Conservation (phyloP, 345 rosid species). For the Eucalyptus rudis region DNA sequence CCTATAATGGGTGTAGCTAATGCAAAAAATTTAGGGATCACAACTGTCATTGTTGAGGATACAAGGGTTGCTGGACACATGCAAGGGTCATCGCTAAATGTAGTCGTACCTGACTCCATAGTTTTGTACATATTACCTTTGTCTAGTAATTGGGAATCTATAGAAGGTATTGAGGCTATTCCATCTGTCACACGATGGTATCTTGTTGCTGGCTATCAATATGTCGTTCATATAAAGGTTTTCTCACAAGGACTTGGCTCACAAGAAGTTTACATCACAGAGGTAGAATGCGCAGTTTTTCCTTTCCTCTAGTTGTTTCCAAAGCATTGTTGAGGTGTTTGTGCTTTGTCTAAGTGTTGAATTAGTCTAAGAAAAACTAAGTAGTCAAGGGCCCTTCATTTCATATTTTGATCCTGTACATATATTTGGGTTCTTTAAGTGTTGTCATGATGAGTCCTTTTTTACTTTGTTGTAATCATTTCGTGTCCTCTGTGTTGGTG, state of each 20-base stretch:
- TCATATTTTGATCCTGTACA: not conserved
- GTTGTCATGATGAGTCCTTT: not conserved
- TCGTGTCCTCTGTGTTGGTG: not conserved
- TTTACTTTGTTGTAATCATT: not conserved
- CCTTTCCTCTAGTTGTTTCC: not conserved
- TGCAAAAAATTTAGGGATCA: slow-evolving; percentile 59
- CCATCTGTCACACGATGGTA: slow-evolving; percentile 62
- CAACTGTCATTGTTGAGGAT: slow-evolving; percentile 72
- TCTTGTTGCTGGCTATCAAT: slow-evolving; percentile 57
- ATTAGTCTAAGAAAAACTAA: not conserved
- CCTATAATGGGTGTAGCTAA: slow-evolving; percentile 36
- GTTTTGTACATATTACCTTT: slow-evolving; percentile 43
- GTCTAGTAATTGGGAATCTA: slow-evolving; percentile 40
- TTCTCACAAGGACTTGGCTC: slow-evolving; percentile 51
- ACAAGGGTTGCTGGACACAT: slow-evolving; percentile 82
- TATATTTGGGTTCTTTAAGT: not conserved
- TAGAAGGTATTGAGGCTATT: slow-evolving; percentile 36
- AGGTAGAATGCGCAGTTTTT: slow-evolving; percentile 27
- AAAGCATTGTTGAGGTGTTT: not conserved
- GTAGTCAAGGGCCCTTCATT: not conserved
- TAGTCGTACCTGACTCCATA: slow-evolving; percentile 64
- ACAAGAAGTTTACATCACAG: slow-evolving; percentile 70
- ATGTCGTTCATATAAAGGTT: slow-evolving; percentile 64
- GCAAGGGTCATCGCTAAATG: slow-evolving; percentile 73
- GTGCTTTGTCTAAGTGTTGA: not conserved